These are phyloP conservation scores for Sporopachydermia lactativora DNA, from an alignment of 805 yeast genomes.

Conservation along the genomic window DNA sequence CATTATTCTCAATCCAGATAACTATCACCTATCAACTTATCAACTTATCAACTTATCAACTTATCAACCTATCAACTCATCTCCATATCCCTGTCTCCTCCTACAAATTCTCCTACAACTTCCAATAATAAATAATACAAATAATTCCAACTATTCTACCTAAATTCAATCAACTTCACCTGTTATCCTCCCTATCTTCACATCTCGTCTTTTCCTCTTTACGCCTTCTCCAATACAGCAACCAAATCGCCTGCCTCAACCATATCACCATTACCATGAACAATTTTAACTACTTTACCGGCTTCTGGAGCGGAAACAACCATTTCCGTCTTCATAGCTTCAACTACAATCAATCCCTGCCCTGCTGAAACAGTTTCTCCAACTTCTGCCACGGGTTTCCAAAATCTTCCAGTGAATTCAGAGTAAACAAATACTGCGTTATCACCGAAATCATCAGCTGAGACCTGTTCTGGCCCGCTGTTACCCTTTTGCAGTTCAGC, in stretches of 20 bases:
- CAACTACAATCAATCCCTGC: slow-evolving; percentile 77
- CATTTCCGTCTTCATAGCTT: slow-evolving; percentile 99
- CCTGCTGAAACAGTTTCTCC: slow-evolving; percentile 66
- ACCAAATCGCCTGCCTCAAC: slow-evolving; percentile 95
- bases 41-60: too few species aligned
- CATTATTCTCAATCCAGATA: too few species aligned
- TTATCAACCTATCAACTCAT: too few species aligned
- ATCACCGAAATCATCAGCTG: slow-evolving; percentile 52
- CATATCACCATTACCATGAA: slow-evolving; percentile 85
- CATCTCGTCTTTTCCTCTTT: background rate
- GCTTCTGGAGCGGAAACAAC: slow-evolving; percentile 51
- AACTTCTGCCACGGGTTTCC: slow-evolving; percentile 77
- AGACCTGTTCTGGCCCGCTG: slow-evolving; percentile 23
- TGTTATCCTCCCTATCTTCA: too few species aligned
- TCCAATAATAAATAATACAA: too few species aligned
- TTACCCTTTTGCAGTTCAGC: slow-evolving; percentile 52
- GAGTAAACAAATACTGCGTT: slow-evolving; percentile 78
- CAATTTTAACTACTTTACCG: slow-evolving; percentile 60
- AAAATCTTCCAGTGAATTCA: slow-evolving; percentile 92
- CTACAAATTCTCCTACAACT: too few species aligned
- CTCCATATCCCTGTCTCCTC: too few species aligned
- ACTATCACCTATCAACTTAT: too few species aligned
- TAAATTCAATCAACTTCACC: too few species aligned
- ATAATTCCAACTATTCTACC: too few species aligned
- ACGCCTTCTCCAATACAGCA: slow-evolving; percentile 57